A percentile compares a stretch with the other conserved stretches of the same genome.
phyloP scores from a whole-genome alignment of 495 filamentous ascomycete genomes.

The Podospora tetraspora region DNA sequence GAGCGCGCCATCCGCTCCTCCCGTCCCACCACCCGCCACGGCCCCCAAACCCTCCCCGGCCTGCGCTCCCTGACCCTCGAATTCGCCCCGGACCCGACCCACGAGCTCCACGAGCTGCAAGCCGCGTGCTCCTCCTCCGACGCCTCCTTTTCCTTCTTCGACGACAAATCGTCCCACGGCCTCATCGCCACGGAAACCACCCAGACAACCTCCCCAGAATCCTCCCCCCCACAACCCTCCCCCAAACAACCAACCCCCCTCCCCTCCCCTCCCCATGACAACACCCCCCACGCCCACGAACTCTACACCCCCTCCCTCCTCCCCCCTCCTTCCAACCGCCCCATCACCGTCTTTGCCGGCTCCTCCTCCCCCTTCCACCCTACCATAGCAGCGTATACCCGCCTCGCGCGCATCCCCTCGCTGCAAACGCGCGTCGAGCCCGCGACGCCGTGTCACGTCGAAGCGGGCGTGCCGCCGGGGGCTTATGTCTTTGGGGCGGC shows the following conservation, averaged over 20 bases:
- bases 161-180: conserved; percentile 22
- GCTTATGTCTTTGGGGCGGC: conserved; percentile 34
- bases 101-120: conserved; percentile 23
- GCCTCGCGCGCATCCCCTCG: conserved; percentile 25
- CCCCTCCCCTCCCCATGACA: not conserved
- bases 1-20: conserved; percentile 30
- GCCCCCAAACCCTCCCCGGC: conserved; percentile 30
- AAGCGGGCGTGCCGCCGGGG: conserved; percentile 36
- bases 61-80: conserved; percentile 42
- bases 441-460: conserved; percentile 37
- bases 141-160: not conserved
- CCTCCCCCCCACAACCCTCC: no score
- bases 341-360: conserved; percentile 37
- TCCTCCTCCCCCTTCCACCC: conserved; percentile 19
- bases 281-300: not conserved
- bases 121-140: no score
- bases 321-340: not conserved
- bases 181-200: no score
- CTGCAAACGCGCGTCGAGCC: conserved; percentile 29
- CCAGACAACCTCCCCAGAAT: no score
- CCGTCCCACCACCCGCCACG: conserved; percentile 13
- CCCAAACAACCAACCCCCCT: not conserved
- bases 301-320: not conserved
- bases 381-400: conserved; percentile 38
- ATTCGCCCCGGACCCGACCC: conserved; percentile 32